phyloP scores from a whole-genome alignment of 129 eudicot genomes.

The Scalesia atractyloides region DNA sequence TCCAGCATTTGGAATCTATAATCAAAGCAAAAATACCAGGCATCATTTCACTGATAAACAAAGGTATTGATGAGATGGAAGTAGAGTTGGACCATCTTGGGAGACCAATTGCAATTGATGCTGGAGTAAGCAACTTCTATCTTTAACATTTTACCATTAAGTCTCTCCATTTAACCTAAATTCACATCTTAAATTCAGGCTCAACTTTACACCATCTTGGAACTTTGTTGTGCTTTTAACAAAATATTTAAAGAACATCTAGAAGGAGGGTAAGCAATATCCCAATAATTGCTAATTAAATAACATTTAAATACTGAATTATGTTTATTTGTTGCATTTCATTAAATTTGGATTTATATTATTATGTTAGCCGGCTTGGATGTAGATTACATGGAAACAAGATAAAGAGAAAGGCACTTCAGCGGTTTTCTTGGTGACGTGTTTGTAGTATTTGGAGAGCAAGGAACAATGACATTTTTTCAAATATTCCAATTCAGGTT shows the following conservation, averaged over 20 bases:
- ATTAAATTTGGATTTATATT: background rate
- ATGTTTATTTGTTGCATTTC: background rate
- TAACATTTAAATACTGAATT: too few species aligned
- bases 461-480: too few species aligned
- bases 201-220: slow-evolving; percentile 46
- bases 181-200: slow-evolving; percentile 42
- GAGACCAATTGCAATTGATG: slow-evolving; percentile 56
- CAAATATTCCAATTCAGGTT: too few species aligned
- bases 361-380: slow-evolving; percentile 54
- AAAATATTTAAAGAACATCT: slow-evolving; percentile 56
- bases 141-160: background rate
- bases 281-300: too few species aligned
- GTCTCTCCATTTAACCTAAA: background rate
- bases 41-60: slow-evolving; percentile 52
- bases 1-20: slow-evolving; percentile 55
- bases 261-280: slow-evolving; percentile 58
- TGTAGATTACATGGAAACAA: slow-evolving; percentile 14
- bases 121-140: slow-evolving; percentile 40
- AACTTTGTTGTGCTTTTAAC: slow-evolving; percentile 48
- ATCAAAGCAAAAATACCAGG: slow-evolving; percentile 58
- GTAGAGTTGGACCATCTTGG: slow-evolving; percentile 52
- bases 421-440: too few species aligned
- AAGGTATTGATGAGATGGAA: slow-evolving; percentile 59
- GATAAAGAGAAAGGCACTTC: too few species aligned
- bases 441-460: too few species aligned